Evolutionary conservation across 2,329 filamentous ascomycete species (phyloP).

Genomic region (Xylaria sp.): DNA sequence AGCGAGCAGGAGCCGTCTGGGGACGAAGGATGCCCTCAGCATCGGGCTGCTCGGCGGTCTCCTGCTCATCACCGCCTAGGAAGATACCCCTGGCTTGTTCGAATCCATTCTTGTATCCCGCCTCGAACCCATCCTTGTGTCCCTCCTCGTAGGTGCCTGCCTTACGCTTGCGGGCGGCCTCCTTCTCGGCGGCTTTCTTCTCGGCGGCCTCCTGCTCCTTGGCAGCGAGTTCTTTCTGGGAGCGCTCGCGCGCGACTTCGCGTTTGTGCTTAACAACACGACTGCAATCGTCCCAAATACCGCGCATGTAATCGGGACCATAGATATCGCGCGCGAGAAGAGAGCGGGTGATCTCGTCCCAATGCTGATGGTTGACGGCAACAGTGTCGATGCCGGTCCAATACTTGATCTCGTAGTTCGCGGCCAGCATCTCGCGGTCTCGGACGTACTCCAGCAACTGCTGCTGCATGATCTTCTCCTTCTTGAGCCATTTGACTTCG

Average conservation of each 20-base stretch:
- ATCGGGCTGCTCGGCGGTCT: no score
- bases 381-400: neutral
- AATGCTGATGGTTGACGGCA: neutral
- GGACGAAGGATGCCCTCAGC: no score
- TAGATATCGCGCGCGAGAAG: neutral
- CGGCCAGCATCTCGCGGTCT: neutral
- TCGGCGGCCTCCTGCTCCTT: neutral
- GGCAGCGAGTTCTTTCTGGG: neutral
- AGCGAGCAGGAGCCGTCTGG: no score
- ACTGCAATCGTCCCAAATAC: neutral
- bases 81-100: no score
- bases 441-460: neutral
- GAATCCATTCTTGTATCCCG: no score
- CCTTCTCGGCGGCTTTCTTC: neutral
- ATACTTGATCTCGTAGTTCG: neutral
- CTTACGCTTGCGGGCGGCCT: no score
- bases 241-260: neutral
- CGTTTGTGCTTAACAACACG: neutral
- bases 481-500: neutral
- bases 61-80: no score
- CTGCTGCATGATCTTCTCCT: neutral
- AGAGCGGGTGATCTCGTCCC: neutral
- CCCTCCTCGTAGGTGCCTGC: no score
- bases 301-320: neutral
- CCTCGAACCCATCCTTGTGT: no score